A percentile compares a stretch with the other conserved stretches of the same genome.
Evolutionary conservation across 1,284 basidiomycete species (phyloP).

Genomic region (Ganoderma lucidum): DNA sequence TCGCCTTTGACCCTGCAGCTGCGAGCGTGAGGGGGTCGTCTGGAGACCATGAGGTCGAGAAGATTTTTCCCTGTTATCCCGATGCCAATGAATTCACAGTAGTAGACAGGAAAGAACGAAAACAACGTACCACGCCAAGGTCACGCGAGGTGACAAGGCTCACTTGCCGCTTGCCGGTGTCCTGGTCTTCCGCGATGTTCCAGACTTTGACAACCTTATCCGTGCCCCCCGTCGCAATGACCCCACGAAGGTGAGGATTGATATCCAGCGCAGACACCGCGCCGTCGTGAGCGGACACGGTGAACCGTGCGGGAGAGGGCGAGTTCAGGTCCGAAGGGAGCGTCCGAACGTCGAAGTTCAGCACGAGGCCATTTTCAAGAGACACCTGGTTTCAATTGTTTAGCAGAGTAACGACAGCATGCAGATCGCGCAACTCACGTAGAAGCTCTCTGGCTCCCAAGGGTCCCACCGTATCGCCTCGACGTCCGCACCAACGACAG

Average conservation of each 20-base stretch:
- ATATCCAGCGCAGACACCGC: constrained; percentile 92
- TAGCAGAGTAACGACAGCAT: constrained; percentile 7
- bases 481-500: constrained; percentile 87
- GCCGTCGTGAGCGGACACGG: constrained; percentile 94
- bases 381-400: constrained; percentile 66
- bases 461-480: constrained; percentile 97
- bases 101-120: too few species aligned
- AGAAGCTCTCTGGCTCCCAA: constrained; percentile 89
- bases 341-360: constrained; percentile 91
- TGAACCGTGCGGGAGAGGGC: constrained; percentile 82
- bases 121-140: constrained; percentile 84
- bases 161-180: constrained; percentile 77
- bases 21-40: constrained; percentile 95
- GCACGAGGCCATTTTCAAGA: constrained; percentile 90
- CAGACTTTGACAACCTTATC: constrained; percentile 96
- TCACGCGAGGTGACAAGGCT: constrained; percentile 91
- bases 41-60: constrained; percentile 90
- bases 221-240: constrained; percentile 91
- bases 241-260: constrained; percentile 91
- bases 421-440: constrained; percentile 60
- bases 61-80: constrained; percentile 86
- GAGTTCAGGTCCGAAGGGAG: constrained; percentile 71
- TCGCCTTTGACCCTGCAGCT: constrained; percentile 93
- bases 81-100: background rate
- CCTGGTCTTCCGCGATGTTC: constrained; percentile 82